A percentile compares a stretch with the other conserved stretches of the same genome.
Evolutionary conservation across 345 rosid genomes (phyloP).

Genomic region (Eucalyptus dawsonii): DNA sequence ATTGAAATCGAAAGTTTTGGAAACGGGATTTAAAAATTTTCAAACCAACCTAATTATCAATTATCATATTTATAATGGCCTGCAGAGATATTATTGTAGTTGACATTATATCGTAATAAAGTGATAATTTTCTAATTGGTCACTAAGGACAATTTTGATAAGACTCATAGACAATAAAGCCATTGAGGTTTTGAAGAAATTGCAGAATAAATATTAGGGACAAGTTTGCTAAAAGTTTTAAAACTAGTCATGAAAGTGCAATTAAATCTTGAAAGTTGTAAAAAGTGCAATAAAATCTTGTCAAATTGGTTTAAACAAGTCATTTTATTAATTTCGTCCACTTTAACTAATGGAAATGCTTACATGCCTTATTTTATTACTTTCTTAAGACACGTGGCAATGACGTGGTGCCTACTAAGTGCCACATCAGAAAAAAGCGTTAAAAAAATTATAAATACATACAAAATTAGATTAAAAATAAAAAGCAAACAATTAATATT

Average conservation of each 20-base stretch:
- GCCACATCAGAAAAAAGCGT: not conserved
- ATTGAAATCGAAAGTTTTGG: not conserved
- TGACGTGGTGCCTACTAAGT: not conserved
- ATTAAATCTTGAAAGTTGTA: not conserved
- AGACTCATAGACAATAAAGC: not conserved
- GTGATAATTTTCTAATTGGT: not conserved
- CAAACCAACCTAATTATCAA: not conserved
- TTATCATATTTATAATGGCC: not conserved
- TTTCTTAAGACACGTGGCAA: not conserved
- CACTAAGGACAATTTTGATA: not conserved
- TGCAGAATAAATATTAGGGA: not conserved
- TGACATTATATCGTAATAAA: not conserved
- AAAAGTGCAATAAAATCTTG: not conserved
- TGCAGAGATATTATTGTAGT: not conserved
- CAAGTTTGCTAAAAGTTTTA: not conserved
- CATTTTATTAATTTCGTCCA: not conserved
- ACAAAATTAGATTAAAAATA: not conserved
- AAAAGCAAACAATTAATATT: no score
- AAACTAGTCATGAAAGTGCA: not conserved
- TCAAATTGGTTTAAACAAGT: not conserved
- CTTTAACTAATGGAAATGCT: not conserved
- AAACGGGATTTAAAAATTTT: not conserved
- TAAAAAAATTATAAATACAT: not conserved
- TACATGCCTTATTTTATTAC: not conserved
- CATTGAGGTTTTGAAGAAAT: not conserved